These are phyloP conservation scores for Termitomyces sp. DNA, from an alignment of 768 basidiomycete genomes.

Conservation along the genomic window DNA sequence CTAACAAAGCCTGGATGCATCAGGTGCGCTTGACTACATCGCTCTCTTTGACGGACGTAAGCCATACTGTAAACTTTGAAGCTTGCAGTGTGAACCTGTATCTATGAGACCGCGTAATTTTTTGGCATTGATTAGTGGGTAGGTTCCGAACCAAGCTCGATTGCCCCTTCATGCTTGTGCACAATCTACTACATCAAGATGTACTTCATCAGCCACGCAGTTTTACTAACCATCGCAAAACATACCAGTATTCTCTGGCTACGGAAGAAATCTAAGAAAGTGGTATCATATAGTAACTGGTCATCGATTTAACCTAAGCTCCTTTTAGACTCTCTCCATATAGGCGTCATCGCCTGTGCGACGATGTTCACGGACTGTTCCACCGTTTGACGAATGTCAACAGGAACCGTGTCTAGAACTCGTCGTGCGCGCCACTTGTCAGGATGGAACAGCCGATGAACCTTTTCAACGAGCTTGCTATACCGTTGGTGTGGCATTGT, in stretches of 20 bases:
- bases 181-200: background rate
- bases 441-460: slow-evolving; percentile 10
- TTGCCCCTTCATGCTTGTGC: background rate
- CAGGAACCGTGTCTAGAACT: slow-evolving; percentile 5
- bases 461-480: slow-evolving; percentile 2
- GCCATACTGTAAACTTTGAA: background rate
- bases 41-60: background rate
- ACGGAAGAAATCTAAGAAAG: background rate
- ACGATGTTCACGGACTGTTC: slow-evolving; percentile 1
- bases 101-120: background rate
- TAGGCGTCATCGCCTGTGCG: slow-evolving; percentile 8
- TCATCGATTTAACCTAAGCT: background rate
- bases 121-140: too few species aligned
- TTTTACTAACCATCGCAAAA: background rate
- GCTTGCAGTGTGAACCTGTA: background rate
- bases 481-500: background rate
- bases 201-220: background rate
- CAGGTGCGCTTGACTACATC: background rate
- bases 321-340: slow-evolving; percentile 3
- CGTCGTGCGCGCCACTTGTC: slow-evolving; percentile 12
- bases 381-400: background rate
- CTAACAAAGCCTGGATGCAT: background rate
- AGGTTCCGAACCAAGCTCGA: background rate
- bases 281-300: background rate
- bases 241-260: background rate